Conservation (phyloP, 1,139 yeast genomes). For the Blastobotrys raffinosifermentans region DNA sequence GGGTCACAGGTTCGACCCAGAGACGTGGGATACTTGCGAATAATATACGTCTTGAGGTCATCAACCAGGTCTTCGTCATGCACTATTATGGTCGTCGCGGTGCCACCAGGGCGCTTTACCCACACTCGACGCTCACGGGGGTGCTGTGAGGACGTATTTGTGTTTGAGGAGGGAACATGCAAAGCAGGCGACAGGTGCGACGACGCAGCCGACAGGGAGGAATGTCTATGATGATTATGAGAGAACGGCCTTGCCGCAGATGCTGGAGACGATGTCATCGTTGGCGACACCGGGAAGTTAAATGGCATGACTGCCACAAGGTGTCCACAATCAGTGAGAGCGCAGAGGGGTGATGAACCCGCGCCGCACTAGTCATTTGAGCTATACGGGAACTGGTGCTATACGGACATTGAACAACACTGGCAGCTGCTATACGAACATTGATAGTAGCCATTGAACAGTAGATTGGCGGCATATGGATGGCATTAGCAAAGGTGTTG, state of each 20-base stretch:
- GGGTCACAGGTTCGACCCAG: slow-evolving; percentile 61
- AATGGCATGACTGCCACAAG: slow-evolving; percentile 2
- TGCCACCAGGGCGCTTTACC: slow-evolving; percentile 53
- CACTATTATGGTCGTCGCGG: slow-evolving; percentile 63
- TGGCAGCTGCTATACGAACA: too few species aligned
- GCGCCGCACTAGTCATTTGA: too few species aligned
- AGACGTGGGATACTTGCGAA: slow-evolving; percentile 62
- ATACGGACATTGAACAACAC: too few species aligned
- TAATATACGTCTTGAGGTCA: slow-evolving; percentile 59
- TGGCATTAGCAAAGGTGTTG: too few species aligned
- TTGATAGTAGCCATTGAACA: too few species aligned
- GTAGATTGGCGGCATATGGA: too few species aligned
- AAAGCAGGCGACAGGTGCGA: background rate
- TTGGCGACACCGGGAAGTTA: slow-evolving; percentile 1
- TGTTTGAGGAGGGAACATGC: background rate
- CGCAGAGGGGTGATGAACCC: too few species aligned
- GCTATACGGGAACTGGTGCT: too few species aligned
- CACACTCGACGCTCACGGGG: slow-evolving; percentile 47
- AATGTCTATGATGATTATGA: slow-evolving; percentile 1
- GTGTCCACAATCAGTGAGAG: too few species aligned
- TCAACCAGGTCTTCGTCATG: slow-evolving; percentile 56
- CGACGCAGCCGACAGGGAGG: background rate
- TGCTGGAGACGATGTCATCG: background rate
- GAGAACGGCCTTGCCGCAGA: background rate
- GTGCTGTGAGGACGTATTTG: too few species aligned